Percentiles rank a stretch among this genome's conserved stretches.
Conservation (phyloP, 176 grass and related monocot genomes). For the Aegilops bicornis region DNA sequence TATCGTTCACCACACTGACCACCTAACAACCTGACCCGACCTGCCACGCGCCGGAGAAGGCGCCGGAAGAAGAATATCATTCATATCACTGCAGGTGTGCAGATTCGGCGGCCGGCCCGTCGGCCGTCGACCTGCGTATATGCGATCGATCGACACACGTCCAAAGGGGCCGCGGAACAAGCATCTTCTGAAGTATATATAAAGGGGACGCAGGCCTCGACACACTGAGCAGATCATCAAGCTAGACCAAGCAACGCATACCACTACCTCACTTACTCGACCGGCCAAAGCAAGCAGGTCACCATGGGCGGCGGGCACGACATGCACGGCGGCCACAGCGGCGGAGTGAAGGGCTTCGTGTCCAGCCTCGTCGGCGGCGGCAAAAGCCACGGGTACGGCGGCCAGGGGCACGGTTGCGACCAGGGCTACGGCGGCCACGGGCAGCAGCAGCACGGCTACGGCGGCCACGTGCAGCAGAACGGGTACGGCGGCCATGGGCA, state of each 20-base stretch:
- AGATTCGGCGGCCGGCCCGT: background rate
- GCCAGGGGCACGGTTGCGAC: background rate
- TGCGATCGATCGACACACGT: too few relatives aligned
- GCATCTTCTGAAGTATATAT: background rate
- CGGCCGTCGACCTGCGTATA: too few relatives aligned
- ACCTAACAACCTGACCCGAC: too few relatives aligned
- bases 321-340: constrained; percentile 31
- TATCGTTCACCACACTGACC: too few relatives aligned
- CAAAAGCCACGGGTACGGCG: background rate
- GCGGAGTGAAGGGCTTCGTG: constrained; percentile 37
- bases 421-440: background rate
- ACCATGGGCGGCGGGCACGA: constrained; percentile 45
- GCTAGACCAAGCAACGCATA: background rate
- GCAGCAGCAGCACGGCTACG: background rate
- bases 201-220: background rate
- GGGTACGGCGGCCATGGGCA: background rate
- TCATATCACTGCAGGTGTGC: background rate
- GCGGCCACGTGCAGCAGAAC: background rate
- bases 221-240: background rate
- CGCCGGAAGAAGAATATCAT: background rate
- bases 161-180: background rate
- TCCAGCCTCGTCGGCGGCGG: constrained; percentile 38
- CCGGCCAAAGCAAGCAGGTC: background rate
- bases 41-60: background rate
- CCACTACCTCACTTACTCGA: background rate